phyloP scores from a whole-genome alignment of 2,329 filamentous ascomycete genomes.

The Pestalotiopsis sp. region DNA sequence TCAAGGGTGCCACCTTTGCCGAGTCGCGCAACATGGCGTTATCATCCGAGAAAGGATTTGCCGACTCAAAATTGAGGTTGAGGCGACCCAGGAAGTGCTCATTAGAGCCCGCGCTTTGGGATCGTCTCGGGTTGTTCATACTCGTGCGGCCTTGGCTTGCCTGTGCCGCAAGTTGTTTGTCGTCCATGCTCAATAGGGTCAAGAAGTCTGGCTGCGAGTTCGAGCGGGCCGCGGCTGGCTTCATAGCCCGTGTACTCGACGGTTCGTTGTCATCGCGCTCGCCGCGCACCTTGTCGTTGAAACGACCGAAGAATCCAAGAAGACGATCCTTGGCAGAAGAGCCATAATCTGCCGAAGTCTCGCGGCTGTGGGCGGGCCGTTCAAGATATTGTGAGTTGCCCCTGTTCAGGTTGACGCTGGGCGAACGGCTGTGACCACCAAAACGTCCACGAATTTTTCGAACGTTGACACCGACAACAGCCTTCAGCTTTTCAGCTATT shows the following conservation, averaged over 20 bases:
- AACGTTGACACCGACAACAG: conserved; percentile 40
- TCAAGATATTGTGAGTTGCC: conserved; percentile 57
- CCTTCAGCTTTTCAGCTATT: conserved; percentile 43
- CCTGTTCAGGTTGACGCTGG: conserved; percentile 53
- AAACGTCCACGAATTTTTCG: conserved; percentile 38
- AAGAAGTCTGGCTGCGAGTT: conserved; percentile 46
- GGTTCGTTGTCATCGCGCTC: conserved; percentile 26
- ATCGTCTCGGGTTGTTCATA: conserved; percentile 26
- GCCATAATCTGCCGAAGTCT: conserved; percentile 32
- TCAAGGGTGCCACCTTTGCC: conserved; percentile 40
- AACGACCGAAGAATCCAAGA: conserved; percentile 48
- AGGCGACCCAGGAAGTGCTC: conserved; percentile 45
- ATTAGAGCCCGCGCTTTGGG: conserved; percentile 35
- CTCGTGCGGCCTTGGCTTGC: conserved; percentile 15
- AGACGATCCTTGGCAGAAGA: conserved; percentile 41
- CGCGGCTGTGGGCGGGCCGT: conserved; percentile 39
- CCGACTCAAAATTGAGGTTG: conserved; percentile 37
- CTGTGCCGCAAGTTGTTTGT: conserved; percentile 36
- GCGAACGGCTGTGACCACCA: conserved; percentile 34
- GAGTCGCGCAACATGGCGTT: conserved; percentile 43
- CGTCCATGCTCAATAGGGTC: conserved; percentile 46
- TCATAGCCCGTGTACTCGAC: conserved; percentile 27
- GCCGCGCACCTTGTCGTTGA: conserved; percentile 38
- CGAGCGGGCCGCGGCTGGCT: conserved; percentile 21
- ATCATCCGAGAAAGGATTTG: conserved; percentile 52